Percentiles rank a stretch among this genome's conserved stretches.
These are phyloP conservation scores for Sergeia podlipaevii DNA, from an alignment of 208 protist species.

Conservation along the genomic window DNA sequence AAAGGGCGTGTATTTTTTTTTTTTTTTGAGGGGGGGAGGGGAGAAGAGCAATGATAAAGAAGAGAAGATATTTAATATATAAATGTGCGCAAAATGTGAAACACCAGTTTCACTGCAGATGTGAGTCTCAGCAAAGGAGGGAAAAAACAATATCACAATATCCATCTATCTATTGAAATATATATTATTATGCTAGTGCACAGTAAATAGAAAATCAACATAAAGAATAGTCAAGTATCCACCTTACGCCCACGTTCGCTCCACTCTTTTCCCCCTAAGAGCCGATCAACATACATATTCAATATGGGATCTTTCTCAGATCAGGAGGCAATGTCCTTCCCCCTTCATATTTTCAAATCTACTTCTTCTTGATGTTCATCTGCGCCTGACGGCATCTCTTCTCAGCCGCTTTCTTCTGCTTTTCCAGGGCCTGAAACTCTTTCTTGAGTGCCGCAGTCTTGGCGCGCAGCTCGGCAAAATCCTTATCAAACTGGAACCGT, in stretches of 20 bases:
- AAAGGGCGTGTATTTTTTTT: background rate
- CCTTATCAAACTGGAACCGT: constrained; percentile 65
- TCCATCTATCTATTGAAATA: constrained; percentile 1
- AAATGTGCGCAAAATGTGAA: too few relatives aligned
- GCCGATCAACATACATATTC: background rate
- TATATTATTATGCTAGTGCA: background rate
- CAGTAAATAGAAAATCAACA: too few relatives aligned
- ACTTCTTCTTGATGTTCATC: constrained; percentile 24
- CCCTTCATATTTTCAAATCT: constrained; percentile 6
- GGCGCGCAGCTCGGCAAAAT: constrained; percentile 47
- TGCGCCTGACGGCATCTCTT: constrained; percentile 75
- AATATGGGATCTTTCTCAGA: too few relatives aligned
- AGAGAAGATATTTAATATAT: constrained; percentile 3
- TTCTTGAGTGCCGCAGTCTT: constrained; percentile 46
- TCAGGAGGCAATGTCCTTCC: too few relatives aligned
- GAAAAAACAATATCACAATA: too few relatives aligned
- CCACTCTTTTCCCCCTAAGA: too few relatives aligned
- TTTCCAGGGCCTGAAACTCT: constrained; percentile 51
- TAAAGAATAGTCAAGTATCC: too few relatives aligned
- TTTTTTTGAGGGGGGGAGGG: background rate
- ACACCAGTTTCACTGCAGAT: too few relatives aligned
- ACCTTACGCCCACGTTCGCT: too few relatives aligned
- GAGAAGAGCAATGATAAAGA: background rate
- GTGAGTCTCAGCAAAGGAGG: too few relatives aligned
- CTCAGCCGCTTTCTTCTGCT: constrained; percentile 42